phyloP scores from a whole-genome alignment of 805 yeast species.

The Saccharomycopsis sp. region DNA sequence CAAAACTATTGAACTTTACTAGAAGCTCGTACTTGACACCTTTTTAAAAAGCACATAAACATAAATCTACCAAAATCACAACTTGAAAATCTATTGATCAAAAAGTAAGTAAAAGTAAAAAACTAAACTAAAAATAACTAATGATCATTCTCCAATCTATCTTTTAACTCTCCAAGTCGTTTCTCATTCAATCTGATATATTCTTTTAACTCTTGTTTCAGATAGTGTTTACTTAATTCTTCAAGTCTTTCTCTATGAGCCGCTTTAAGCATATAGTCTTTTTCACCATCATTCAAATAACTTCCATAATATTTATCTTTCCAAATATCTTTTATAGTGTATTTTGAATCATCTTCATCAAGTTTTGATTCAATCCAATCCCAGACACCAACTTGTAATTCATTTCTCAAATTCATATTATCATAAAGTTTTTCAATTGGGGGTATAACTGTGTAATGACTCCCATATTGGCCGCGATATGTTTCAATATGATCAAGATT shows the following conservation, averaged over 20 bases:
- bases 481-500: conserved; percentile 3
- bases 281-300: conserved; percentile 4
- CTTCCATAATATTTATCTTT: conserved; percentile 9
- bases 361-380: conserved; percentile 15
- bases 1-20: too few species aligned
- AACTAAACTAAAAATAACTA: too few species aligned
- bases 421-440: conserved; percentile 8
- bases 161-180: conserved; percentile 9
- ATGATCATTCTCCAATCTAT: too few species aligned
- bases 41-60: too few species aligned
- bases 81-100: too few species aligned
- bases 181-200: conserved; percentile 12
- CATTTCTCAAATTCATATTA: conserved; percentile 8
- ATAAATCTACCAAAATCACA: too few species aligned
- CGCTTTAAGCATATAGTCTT: conserved; percentile 5
- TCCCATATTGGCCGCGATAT: background rate
- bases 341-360: background rate
- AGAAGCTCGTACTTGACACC: too few species aligned
- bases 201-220: conserved; percentile 16
- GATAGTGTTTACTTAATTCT: conserved; percentile 5
- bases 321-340: conserved; percentile 3
- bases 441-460: conserved; percentile 12
- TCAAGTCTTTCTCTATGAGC: conserved; percentile 1
- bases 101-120: too few species aligned
- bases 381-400: conserved; percentile 14